phyloP scores from a whole-genome alignment of 352 stramenopile species.

The Lagenidium giganteum region DNA sequence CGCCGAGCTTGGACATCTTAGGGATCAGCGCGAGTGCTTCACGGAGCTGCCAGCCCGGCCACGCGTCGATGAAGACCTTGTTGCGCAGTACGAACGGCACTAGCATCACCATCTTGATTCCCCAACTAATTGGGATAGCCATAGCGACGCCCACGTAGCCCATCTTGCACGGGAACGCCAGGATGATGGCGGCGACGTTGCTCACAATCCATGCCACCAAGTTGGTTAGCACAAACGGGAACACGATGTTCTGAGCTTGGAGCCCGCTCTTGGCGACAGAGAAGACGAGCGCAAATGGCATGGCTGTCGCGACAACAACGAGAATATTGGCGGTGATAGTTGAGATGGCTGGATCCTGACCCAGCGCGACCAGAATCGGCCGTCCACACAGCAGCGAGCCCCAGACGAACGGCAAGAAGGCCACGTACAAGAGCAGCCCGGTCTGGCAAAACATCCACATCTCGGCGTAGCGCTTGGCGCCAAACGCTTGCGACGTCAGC shows the following conservation, averaged over 20 bases:
- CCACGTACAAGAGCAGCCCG: slow-evolving; percentile 15
- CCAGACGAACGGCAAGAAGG: slow-evolving; percentile 9
- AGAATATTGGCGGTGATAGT: slow-evolving; percentile 19
- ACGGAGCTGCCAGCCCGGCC: slow-evolving; percentile 21
- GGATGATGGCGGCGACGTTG: slow-evolving; percentile 19
- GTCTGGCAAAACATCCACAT: slow-evolving; percentile 41
- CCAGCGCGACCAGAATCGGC: slow-evolving; percentile 20
- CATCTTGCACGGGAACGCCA: slow-evolving; percentile 31
- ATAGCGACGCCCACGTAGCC: slow-evolving; percentile 32
- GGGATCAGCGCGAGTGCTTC: slow-evolving; percentile 13
- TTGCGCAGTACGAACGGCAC: slow-evolving; percentile 19
- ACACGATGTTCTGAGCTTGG: slow-evolving; percentile 29
- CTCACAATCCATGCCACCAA: slow-evolving; percentile 16
- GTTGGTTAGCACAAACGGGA: slow-evolving; percentile 24
- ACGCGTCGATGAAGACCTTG: slow-evolving; percentile 18
- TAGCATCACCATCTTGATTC: slow-evolving; percentile 21
- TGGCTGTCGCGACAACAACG: slow-evolving; percentile 4
- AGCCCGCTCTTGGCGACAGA: slow-evolving; percentile 22
- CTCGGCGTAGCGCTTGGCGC: slow-evolving; percentile 25
- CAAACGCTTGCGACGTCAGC: slow-evolving; percentile 31
- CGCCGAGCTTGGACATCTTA: slow-evolving; percentile 13
- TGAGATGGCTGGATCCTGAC: slow-evolving; percentile 26
- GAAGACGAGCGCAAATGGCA: slow-evolving; percentile 25
- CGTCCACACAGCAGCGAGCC: slow-evolving; percentile 16
- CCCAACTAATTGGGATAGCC: slow-evolving; percentile 16